Conservation (phyloP, 495 filamentous ascomycete genomes). For the Massariosphaeria phaeospora region DNA sequence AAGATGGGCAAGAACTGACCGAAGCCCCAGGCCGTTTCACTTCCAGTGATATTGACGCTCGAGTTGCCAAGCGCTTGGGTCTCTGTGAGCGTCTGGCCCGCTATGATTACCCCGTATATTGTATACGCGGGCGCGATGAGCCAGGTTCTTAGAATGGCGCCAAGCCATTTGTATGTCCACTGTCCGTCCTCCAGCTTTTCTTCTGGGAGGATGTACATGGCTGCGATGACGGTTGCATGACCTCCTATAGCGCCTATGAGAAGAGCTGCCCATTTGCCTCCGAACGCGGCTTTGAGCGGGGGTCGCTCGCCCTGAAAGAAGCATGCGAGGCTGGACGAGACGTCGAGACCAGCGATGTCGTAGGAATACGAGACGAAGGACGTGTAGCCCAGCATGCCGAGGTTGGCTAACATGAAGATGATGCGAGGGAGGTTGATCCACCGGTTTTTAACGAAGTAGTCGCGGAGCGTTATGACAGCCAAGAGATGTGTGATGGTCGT, state of each 20-base stretch:
- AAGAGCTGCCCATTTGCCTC: conserved; percentile 20
- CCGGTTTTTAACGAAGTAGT: conserved; percentile 27
- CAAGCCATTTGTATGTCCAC: conserved; percentile 4
- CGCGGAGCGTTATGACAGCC: conserved; percentile 14
- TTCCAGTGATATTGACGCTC: conserved; percentile 17
- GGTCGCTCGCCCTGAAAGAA: conserved; percentile 27
- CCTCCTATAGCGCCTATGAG: conserved; percentile 26
- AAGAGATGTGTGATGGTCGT: conserved; percentile 30
- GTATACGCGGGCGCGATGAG: conserved; percentile 26
- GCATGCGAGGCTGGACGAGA: conserved; percentile 18
- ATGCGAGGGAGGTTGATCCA: conserved; percentile 29
- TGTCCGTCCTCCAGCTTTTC: background rate
- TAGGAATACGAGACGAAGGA: conserved; percentile 29
- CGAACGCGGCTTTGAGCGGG: conserved; percentile 17
- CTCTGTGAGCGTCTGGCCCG: background rate
- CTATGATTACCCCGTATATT: conserved; percentile 21
- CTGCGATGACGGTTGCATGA: conserved; percentile 22
- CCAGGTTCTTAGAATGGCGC: conserved; percentile 22
- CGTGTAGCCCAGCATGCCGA: conserved; percentile 25
- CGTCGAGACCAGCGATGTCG: conserved; percentile 20
- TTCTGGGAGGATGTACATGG: conserved; percentile 26
- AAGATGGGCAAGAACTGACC: conserved; percentile 29
- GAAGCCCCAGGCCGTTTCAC: conserved; percentile 28
- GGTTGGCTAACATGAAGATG: conserved; percentile 26
- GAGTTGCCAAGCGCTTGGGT: conserved; percentile 25